A percentile compares a stretch with the other conserved stretches of the same genome.
phyloP scores from a whole-genome alignment of 805 yeast species.

The Spathaspora gorwiae region DNA sequence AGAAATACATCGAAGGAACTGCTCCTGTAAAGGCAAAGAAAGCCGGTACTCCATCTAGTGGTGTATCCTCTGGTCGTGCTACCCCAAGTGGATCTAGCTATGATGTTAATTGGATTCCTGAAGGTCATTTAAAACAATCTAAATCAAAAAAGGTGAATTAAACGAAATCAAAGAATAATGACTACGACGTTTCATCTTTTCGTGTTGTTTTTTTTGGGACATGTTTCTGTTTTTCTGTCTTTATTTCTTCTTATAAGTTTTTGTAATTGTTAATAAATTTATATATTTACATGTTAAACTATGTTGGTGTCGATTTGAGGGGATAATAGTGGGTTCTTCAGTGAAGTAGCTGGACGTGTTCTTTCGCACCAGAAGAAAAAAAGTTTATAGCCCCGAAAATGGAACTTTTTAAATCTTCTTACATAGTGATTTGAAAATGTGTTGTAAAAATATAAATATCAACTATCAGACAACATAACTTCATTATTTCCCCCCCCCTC shows the following conservation, averaged over 20 bases:
- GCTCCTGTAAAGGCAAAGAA: slow-evolving; percentile 29
- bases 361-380: no score
- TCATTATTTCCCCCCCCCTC: no score
- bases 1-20: slow-evolving; percentile 38
- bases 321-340: no score
- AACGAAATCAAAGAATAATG: background rate
- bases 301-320: no score
- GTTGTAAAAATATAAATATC: no score
- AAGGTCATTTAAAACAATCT: slow-evolving; percentile 42
- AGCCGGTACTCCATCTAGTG: slow-evolving; percentile 16
- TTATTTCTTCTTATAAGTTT: background rate
- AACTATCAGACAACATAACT: no score
- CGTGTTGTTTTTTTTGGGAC: background rate
- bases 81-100: slow-evolving; percentile 21
- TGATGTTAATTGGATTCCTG: slow-evolving; percentile 59
- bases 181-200: no score
- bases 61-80: slow-evolving; percentile 9
- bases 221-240: background rate
- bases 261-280: background rate
- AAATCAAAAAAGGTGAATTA: slow-evolving; percentile 22
- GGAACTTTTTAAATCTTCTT: no score
- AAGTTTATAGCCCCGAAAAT: no score
- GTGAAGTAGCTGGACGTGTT: no score
- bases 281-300: background rate
- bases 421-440: no score